phyloP scores from a whole-genome alignment of 176 grass and related monocot genomes.

The Bothriochloa decipiens region DNA sequence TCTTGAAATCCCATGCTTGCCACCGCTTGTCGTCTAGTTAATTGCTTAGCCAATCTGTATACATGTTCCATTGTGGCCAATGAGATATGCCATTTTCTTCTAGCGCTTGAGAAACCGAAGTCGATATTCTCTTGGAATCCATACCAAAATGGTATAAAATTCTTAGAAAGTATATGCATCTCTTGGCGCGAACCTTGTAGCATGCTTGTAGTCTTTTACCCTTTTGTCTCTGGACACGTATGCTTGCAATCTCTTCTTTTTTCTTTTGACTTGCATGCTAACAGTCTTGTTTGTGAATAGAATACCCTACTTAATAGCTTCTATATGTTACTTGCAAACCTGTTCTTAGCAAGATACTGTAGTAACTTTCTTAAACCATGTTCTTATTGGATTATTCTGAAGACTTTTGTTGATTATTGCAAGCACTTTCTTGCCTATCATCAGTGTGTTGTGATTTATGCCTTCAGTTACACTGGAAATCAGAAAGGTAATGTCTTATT shows the following conservation, averaged over 20 bases:
- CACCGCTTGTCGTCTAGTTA: neutral
- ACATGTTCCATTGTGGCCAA: neutral
- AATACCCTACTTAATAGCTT: neutral
- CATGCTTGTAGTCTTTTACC: neutral
- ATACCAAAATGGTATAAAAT: neutral
- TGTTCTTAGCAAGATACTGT: neutral
- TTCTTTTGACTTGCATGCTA: neutral
- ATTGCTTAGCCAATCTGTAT: neutral
- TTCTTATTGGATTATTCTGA: neutral
- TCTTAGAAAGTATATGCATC: neutral
- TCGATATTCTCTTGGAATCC: neutral
- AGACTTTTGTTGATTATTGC: neutral
- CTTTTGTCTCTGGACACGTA: neutral
- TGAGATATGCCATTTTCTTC: neutral
- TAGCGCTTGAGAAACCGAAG: neutral
- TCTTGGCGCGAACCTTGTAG: neutral
- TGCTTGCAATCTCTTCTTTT: slow-evolving; percentile 16
- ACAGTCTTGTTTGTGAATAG: neutral
- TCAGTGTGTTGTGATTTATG: neutral
- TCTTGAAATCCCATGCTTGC: neutral
- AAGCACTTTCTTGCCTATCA: neutral
- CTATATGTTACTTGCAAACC: neutral
- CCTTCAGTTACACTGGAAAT: neutral
- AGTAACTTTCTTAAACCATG: neutral
- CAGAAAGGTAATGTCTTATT: neutral